Percentiles rank a stretch among this genome's conserved stretches.
Evolutionary conservation across 164 flowering plant genomes (phyloP).

Genomic region (Umbellularia californica): DNA sequence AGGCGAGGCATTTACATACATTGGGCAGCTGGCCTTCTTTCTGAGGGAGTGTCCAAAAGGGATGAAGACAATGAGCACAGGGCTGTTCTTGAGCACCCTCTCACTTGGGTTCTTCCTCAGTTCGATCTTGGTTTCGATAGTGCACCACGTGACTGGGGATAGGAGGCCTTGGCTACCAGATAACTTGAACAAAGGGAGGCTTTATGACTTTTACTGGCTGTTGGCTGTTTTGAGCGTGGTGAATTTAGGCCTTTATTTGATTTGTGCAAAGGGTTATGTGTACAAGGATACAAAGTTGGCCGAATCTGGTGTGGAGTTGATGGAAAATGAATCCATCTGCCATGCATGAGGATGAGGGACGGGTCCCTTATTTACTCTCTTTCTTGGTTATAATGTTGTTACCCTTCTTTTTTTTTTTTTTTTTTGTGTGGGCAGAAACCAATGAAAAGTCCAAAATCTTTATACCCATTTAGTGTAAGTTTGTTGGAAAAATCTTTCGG

Average conservation of each 20-base stretch:
- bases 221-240: slow-evolving; percentile 49
- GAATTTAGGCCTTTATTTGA: slow-evolving; percentile 43
- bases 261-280: slow-evolving; percentile 57
- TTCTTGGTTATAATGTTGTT: too few relatives aligned
- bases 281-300: slow-evolving; percentile 59
- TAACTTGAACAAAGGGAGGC: slow-evolving; percentile 64
- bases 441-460: neutral
- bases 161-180: slow-evolving; percentile 63
- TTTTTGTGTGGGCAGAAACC: neutral
- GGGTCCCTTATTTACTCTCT: neutral
- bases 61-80: slow-evolving; percentile 94
- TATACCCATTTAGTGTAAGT: too few relatives aligned
- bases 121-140: slow-evolving; percentile 55
- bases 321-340: neutral
- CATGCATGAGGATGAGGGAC: neutral
- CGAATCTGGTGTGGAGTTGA: slow-evolving; percentile 47
- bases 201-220: slow-evolving; percentile 75
- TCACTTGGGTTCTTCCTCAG: slow-evolving; percentile 76
- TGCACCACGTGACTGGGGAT: slow-evolving; percentile 44
- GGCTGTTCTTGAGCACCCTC: slow-evolving; percentile 67
- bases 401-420: too few relatives aligned
- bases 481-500: too few relatives aligned
- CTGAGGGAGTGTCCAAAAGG: slow-evolving; percentile 80
- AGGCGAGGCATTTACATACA: slow-evolving; percentile 78
- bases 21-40: slow-evolving; percentile 80